Conservation (phyloP, 1,284 basidiomycete genomes). For the Marasmius tenuissimus region DNA sequence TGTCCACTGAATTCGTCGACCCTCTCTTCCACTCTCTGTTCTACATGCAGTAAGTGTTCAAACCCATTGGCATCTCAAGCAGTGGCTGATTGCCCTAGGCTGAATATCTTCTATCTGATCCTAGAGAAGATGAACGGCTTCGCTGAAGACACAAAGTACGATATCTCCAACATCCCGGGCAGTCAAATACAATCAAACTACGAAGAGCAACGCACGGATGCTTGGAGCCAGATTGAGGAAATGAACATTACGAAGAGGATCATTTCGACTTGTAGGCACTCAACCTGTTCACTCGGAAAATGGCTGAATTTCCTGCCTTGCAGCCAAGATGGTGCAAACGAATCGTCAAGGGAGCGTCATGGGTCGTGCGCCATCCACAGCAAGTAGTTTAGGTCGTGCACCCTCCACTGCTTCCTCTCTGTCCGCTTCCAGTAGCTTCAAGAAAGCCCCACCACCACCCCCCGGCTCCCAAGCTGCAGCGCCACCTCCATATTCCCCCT, state of each 20-base stretch:
- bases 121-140: slow-evolving; percentile 92
- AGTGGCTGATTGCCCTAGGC: slow-evolving; percentile 39
- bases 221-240: slow-evolving; percentile 74
- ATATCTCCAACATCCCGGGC: slow-evolving; percentile 61
- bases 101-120: slow-evolving; percentile 93
- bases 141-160: slow-evolving; percentile 79
- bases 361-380: background rate
- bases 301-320: slow-evolving; percentile 1
- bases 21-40: slow-evolving; percentile 98
- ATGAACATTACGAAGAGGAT: slow-evolving; percentile 81
- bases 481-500: slow-evolving; percentile 59
- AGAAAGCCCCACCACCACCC: slow-evolving; percentile 46
- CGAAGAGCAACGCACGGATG: slow-evolving; percentile 78
- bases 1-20: slow-evolving; percentile 89
- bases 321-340: slow-evolving; percentile 66
- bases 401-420: slow-evolving; percentile 39
- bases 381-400: slow-evolving; percentile 20
- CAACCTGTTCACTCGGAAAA: background rate
- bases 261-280: slow-evolving; percentile 74
- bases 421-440: slow-evolving; percentile 42
- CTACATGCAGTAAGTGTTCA: slow-evolving; percentile 93
- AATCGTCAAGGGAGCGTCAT: slow-evolving; percentile 37
- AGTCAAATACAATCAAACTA: slow-evolving; percentile 80
- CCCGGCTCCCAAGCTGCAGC: slow-evolving; percentile 34
- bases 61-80: background rate